These are phyloP conservation scores for Nemophila menziesii DNA, from an alignment of 257 asterid genomes.

Conservation along the genomic window DNA sequence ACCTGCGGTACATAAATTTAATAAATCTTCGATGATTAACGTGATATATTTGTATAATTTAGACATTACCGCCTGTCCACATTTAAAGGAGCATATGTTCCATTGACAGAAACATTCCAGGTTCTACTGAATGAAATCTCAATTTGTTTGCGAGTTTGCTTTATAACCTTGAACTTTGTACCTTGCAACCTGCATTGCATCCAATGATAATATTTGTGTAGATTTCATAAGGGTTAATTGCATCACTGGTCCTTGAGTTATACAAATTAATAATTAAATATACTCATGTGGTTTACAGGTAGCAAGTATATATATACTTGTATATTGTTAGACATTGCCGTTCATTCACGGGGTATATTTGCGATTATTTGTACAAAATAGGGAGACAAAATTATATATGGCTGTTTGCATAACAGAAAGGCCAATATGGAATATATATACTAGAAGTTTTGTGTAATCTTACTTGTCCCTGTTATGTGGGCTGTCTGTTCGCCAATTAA, in stretches of 20 bases:
- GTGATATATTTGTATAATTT: background rate
- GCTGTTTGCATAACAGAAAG: no score
- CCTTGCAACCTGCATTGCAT: constrained; percentile 30
- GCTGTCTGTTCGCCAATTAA: background rate
- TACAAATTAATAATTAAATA: no score
- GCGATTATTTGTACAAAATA: background rate
- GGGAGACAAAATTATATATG: background rate
- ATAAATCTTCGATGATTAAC: no score
- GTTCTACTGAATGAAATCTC: constrained; percentile 43
- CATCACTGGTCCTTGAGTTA: no score
- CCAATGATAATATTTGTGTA: no score
- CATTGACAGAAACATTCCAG: constrained; percentile 20
- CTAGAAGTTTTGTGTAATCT: background rate
- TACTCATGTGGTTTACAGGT: no score
- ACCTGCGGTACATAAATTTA: constrained; percentile 18
- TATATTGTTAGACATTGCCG: no score
- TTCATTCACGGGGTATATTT: no score
- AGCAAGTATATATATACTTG: no score
- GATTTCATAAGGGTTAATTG: no score
- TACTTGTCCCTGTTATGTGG: background rate
- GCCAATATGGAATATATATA: no score
- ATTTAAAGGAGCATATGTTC: constrained; percentile 28
- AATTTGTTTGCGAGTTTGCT: constrained; percentile 19
- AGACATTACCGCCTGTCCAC: constrained; percentile 41
- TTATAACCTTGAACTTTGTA: constrained; percentile 26